A percentile compares a stretch with the other conserved stretches of the same genome.
These are phyloP conservation scores for Mariannaea sp. DNA, from an alignment of 2,329 filamentous ascomycete genomes.

Conservation along the genomic window DNA sequence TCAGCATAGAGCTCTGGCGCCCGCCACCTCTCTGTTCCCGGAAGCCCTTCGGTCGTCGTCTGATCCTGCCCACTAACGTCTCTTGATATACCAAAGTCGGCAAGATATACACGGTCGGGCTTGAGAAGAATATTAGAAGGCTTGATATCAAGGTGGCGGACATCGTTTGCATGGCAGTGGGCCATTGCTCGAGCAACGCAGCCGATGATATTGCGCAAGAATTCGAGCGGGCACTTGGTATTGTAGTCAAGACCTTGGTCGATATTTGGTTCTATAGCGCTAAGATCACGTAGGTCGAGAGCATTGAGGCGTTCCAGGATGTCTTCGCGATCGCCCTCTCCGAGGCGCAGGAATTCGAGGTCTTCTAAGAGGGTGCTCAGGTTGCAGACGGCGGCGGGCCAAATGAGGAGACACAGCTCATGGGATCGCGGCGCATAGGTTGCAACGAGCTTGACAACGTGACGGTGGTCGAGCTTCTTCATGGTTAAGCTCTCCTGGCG, in stretches of 20 bases:
- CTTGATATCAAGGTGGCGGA: slow-evolving; percentile 55
- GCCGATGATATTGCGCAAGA: slow-evolving; percentile 49
- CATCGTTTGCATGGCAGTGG: slow-evolving; percentile 48
- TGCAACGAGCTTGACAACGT: slow-evolving; percentile 54
- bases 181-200: slow-evolving; percentile 51
- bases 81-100: slow-evolving; percentile 55
- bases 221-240: slow-evolving; percentile 46
- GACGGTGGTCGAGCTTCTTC: slow-evolving; percentile 53
- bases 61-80: slow-evolving; percentile 52
- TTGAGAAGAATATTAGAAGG: slow-evolving; percentile 54
- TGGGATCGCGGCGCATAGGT: slow-evolving; percentile 49
- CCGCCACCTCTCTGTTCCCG: slow-evolving; percentile 51
- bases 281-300: slow-evolving; percentile 46
- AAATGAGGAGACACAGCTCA: slow-evolving; percentile 52
- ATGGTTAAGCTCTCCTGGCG: slow-evolving; percentile 53
- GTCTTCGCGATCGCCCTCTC: slow-evolving; percentile 47
- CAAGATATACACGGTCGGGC: slow-evolving; percentile 51
- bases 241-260: slow-evolving; percentile 29
- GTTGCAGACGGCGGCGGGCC: slow-evolving; percentile 54
- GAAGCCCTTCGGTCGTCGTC: slow-evolving; percentile 49
- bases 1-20: slow-evolving; percentile 50
- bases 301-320: slow-evolving; percentile 45
- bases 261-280: slow-evolving; percentile 41
- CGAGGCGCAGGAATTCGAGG: slow-evolving; percentile 47
- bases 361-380: slow-evolving; percentile 50